Conservation (phyloP, 768 basidiomycete genomes). For the Lactarius quietus region DNA sequence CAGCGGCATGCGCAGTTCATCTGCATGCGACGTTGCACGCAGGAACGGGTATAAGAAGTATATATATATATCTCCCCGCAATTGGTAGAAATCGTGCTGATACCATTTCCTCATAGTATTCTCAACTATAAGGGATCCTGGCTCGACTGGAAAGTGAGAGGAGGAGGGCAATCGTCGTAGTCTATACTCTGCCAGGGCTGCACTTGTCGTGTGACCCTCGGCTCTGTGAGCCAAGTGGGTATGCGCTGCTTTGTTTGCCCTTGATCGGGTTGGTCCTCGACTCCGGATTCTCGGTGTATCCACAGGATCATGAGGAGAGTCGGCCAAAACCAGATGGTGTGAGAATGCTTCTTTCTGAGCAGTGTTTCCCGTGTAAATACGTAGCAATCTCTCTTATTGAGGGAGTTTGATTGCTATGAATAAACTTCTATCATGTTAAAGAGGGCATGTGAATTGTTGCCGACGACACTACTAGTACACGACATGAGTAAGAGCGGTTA, state of each 20-base stretch:
- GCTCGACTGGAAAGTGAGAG: constrained; percentile 73
- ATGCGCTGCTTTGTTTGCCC: neutral
- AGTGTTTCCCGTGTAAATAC: neutral
- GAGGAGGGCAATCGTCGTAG: constrained; percentile 40
- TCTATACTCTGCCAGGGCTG: neutral
- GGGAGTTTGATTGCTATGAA: neutral
- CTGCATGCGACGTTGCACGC: constrained; percentile 41
- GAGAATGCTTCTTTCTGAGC: neutral
- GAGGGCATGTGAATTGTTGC: neutral
- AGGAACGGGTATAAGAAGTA: constrained; percentile 43
- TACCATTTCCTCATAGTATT: constrained; percentile 10
- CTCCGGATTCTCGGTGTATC: neutral
- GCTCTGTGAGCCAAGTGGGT: constrained; percentile 2
- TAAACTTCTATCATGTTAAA: neutral
- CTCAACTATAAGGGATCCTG: constrained; percentile 85
- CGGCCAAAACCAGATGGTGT: neutral
- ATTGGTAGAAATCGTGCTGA: neutral
- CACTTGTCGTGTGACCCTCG: constrained; percentile 2
- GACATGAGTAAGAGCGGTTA: neutral
- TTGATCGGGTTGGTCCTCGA: neutral
- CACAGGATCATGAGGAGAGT: neutral
- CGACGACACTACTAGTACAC: neutral
- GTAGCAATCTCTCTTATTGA: neutral
- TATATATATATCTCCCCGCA: constrained; percentile 1
- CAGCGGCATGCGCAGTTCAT: constrained; percentile 46